Percentiles rank a stretch among this genome's conserved stretches.
Conservation (phyloP, 495 filamentous ascomycete genomes). For the Hapsidospora chrysogenum region DNA sequence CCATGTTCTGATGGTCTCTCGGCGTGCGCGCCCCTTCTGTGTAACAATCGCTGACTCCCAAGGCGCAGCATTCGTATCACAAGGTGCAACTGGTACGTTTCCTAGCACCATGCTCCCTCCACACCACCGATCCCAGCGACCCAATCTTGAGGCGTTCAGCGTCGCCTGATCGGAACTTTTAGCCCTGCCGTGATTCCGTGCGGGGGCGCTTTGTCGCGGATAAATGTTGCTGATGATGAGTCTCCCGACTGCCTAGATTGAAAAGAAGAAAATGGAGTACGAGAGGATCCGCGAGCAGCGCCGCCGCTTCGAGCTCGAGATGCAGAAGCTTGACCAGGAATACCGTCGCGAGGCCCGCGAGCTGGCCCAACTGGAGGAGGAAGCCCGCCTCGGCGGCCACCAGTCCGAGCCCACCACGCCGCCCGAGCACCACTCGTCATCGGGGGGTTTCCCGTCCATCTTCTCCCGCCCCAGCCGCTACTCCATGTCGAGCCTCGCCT, state of each 20-base stretch:
- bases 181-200: no score
- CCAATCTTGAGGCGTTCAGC: no score
- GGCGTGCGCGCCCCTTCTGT: constrained; percentile 2
- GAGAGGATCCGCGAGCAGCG: constrained; percentile 75
- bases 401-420: constrained; percentile 92
- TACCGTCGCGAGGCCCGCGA: constrained; percentile 66
- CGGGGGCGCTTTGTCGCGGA: background rate
- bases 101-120: no score
- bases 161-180: no score
- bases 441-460: constrained; percentile 47
- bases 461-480: constrained; percentile 67
- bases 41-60: constrained; percentile 12
- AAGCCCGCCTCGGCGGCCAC: constrained; percentile 49
- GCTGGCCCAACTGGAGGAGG: constrained; percentile 63
- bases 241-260: constrained; percentile 41
- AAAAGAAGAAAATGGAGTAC: constrained; percentile 81
- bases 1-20: no score
- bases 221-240: no score
- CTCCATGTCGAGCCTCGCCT: constrained; percentile 66
- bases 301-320: constrained; percentile 69
- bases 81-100: constrained; percentile 42
- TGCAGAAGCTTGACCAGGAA: constrained; percentile 70
- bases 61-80: constrained; percentile 27
- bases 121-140: no score
- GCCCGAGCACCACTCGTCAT: constrained; percentile 70